phyloP scores from a whole-genome alignment of 768 basidiomycete genomes.

The Inosperma sp. region DNA sequence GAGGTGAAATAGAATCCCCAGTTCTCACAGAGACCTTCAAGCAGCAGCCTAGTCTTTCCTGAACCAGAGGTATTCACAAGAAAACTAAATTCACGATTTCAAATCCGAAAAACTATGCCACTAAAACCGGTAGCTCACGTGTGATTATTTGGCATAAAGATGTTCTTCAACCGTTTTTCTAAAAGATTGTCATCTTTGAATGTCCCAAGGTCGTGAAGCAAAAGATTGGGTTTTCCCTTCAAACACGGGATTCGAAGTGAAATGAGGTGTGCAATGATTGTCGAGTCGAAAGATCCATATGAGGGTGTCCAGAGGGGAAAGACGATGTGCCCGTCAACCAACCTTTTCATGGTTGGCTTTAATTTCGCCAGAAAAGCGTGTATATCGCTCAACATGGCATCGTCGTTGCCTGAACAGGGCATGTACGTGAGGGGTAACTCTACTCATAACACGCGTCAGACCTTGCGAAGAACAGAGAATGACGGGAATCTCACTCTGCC shows the following conservation, averaged over 20 bases:
- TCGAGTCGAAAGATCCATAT: conserved; percentile 16
- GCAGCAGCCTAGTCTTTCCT: conserved; percentile 41
- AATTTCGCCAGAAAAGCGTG: conserved; percentile 25
- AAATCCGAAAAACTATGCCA: neutral
- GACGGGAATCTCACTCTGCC: too few species aligned
- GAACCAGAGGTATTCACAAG: conserved; percentile 47
- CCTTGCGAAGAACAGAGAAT: too few species aligned
- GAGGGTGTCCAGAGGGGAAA: conserved; percentile 32
- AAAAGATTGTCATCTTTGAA: conserved; percentile 31
- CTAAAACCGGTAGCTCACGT: conserved; percentile 29
- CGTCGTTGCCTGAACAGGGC: conserved; percentile 13
- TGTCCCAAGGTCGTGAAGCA: conserved; percentile 40
- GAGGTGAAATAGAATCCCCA: conserved; percentile 50
- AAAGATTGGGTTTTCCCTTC: conserved; percentile 37
- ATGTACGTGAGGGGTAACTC: too few species aligned
- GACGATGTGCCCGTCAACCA: conserved; percentile 31
- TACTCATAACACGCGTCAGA: too few species aligned
- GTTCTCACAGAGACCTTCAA: conserved; percentile 41
- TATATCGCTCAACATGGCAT: conserved; percentile 19
- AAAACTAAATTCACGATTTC: conserved; percentile 26
- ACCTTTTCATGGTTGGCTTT: conserved; percentile 28
- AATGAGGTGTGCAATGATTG: conserved; percentile 25
- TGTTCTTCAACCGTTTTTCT: conserved; percentile 32
- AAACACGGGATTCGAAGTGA: conserved; percentile 32
- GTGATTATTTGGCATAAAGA: conserved; percentile 42